Evolutionary conservation across 108 stramenopile genomes (phyloP), one percentile per base, ranked within the genome.

Genomic region (Stephanodiscus triporus): DNA sequence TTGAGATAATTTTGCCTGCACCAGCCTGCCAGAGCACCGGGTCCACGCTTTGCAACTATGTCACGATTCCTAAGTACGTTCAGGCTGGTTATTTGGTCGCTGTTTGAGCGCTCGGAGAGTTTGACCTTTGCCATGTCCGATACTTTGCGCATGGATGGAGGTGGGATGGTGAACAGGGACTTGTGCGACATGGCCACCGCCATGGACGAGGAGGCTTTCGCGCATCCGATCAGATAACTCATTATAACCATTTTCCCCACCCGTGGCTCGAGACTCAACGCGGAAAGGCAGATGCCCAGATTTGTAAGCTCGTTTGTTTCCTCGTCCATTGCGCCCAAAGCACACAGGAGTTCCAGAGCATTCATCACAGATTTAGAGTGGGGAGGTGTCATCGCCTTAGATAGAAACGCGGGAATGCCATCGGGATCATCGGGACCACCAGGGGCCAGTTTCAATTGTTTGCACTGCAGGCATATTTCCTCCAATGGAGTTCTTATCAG

Each of bases 241-340:
- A 82, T 88, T 34, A 92, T 87, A 1, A 87, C 78, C 88, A 89
- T 89, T 69, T 92, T 92, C 40, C 91, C 91, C 6, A 89, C 88
- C 14, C 87, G 70, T 1, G 88, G 88, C 50, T 88, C 88, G 9
- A 92, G 37, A 63, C 84, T 85, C 19, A 90, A 51, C 11, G 70
- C 78, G 24, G 89, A 87, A 6, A 90, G 80, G 62, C 89, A 90
- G 3, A 76, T 43, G 48, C 91, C 91, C 40, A 92, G 74, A 59
- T 77, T 76, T 17, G 91, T 90, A n/a, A 92, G 75, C 43, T 88
- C 83, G 65, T 90, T 90, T n/a, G 84, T 87, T 60, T 90, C 88
- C 49, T 76, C 81, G 6, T 87, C 77, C 86, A 89, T 87, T 3
- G 91, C 89, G 19, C 91, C 91, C 10, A 92, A 66, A 49, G 88